phyloP scores from a whole-genome alignment of 192 early-diverging fungal genomes.

The Rhizoclosmatium sp. region DNA sequence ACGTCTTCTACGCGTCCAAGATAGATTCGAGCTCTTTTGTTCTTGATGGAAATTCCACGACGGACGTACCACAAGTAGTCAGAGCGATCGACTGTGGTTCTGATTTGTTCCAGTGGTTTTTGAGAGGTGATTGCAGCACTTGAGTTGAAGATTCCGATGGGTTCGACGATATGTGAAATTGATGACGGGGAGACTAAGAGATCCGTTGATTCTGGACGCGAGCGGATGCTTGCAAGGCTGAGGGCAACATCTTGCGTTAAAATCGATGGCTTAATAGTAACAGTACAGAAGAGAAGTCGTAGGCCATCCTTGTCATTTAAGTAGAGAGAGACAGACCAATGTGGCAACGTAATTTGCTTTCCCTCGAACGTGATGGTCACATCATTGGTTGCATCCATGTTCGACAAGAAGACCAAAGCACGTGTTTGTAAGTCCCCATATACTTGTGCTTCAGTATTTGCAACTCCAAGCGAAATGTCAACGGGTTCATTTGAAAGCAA shows the following conservation, averaged over 20 bases:
- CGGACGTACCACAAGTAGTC: constrained; percentile 55
- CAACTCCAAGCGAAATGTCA: neutral
- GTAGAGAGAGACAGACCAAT: constrained; percentile 35
- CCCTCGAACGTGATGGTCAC: constrained; percentile 15
- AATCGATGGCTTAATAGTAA: neutral
- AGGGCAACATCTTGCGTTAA: neutral
- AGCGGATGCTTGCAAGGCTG: neutral
- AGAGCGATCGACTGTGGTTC: constrained; percentile 37
- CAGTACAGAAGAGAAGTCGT: constrained; percentile 26
- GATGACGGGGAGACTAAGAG: neutral
- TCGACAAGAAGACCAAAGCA: constrained; percentile 41
- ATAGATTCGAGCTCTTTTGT: neutral
- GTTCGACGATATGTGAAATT: constrained; percentile 27
- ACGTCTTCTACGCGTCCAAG: constrained; percentile 20
- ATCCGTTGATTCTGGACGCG: constrained; percentile 15
- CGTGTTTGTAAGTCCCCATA: constrained; percentile 15
- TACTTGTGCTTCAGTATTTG: constrained; percentile 23
- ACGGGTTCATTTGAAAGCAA: constrained; percentile 35
- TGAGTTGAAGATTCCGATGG: constrained; percentile 31
- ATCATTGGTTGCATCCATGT: constrained; percentile 17
- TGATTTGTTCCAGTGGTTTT: constrained; percentile 45
- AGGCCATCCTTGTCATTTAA: neutral
- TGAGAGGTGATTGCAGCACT: neutral
- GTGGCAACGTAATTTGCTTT: constrained; percentile 13
- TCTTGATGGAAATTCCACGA: neutral